phyloP scores from a whole-genome alignment of 257 asterid species.

The Petrea volubilis region DNA sequence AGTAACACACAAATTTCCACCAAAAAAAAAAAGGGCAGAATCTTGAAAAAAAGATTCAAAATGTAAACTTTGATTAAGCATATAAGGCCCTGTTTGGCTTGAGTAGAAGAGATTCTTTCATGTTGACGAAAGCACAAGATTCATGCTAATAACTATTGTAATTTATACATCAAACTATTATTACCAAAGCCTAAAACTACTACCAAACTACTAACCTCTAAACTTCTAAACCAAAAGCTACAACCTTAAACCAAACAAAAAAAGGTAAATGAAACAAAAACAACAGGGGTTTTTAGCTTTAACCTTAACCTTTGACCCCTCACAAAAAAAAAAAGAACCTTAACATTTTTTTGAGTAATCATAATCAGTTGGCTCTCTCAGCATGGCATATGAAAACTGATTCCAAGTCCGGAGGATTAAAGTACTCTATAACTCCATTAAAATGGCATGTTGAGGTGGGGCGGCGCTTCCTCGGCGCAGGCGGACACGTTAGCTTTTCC shows the following conservation, averaged over 20 bases:
- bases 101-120: background rate
- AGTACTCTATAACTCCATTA: slow-evolving; percentile 60
- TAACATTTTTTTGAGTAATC: background rate
- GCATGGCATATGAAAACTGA: slow-evolving; percentile 65
- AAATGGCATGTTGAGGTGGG: slow-evolving; percentile 54
- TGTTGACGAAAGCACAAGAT: background rate
- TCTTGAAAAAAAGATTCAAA: background rate
- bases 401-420: slow-evolving; percentile 81
- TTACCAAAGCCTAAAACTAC: slow-evolving; percentile 28
- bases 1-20: background rate
- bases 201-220: slow-evolving; percentile 18
- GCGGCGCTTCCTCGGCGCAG: slow-evolving; percentile 84
- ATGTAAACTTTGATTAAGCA: slow-evolving; percentile 11
- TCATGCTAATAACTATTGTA: slow-evolving; percentile 18
- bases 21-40: background rate
- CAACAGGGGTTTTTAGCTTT: background rate
- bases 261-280: background rate
- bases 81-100: background rate
- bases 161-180: slow-evolving; percentile 34
- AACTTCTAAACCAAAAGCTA: slow-evolving; percentile 25
- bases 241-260: background rate
- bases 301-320: slow-evolving; percentile 3
- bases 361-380: slow-evolving; percentile 57
- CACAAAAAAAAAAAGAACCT: background rate
- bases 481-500: slow-evolving; percentile 66